Percentiles rank a stretch among this genome's conserved stretches.
These are phyloP conservation scores for Zoysia japonica DNA, from an alignment of 176 grass and related monocot genomes.

Conservation along the genomic window DNA sequence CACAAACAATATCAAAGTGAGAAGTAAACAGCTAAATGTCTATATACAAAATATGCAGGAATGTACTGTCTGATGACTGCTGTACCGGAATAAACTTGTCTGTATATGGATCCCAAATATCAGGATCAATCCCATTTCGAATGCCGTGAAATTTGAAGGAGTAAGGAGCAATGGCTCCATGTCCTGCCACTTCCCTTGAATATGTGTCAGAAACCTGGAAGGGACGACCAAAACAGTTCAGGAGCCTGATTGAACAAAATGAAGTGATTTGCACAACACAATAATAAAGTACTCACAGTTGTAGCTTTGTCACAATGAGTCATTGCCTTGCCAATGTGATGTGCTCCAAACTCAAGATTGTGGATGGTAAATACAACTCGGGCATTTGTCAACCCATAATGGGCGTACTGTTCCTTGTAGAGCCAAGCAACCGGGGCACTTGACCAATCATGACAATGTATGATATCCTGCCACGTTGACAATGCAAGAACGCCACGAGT, in stretches of 20 bases:
- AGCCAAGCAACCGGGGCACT: slow-evolving; percentile 94
- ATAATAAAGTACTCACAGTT: slow-evolving; percentile 61
- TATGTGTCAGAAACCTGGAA: slow-evolving; percentile 84
- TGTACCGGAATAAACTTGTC: slow-evolving; percentile 64
- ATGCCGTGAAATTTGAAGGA: slow-evolving; percentile 76
- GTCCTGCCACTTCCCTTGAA: slow-evolving; percentile 81
- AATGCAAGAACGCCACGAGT: not conserved
- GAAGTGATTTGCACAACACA: slow-evolving; percentile 7
- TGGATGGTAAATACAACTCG: slow-evolving; percentile 95
- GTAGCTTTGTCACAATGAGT: slow-evolving; percentile 77
- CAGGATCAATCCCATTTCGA: slow-evolving; percentile 74
- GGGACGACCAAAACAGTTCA: slow-evolving; percentile 26
- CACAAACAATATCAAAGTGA: slow-evolving; percentile 2
- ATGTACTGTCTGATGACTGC: not conserved
- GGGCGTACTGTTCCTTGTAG: slow-evolving; percentile 83
- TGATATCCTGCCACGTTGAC: slow-evolving; percentile 71
- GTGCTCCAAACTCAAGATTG: slow-evolving; percentile 90
- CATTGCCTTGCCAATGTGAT: slow-evolving; percentile 90
- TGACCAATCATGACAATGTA: slow-evolving; percentile 98
- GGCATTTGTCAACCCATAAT: slow-evolving; percentile 62
- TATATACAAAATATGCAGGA: slow-evolving; percentile 11
- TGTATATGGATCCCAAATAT: slow-evolving; percentile 78
- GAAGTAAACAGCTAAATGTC: slow-evolving; percentile 26
- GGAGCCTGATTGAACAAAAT: slow-evolving; percentile 1
- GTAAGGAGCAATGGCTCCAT: slow-evolving; percentile 85